A percentile compares a stretch with the other conserved stretches of the same genome.
These are phyloP conservation scores for Choanephora cucurbitarum DNA, from an alignment of 371 early-diverging fungal genomes.

Conservation along the genomic window DNA sequence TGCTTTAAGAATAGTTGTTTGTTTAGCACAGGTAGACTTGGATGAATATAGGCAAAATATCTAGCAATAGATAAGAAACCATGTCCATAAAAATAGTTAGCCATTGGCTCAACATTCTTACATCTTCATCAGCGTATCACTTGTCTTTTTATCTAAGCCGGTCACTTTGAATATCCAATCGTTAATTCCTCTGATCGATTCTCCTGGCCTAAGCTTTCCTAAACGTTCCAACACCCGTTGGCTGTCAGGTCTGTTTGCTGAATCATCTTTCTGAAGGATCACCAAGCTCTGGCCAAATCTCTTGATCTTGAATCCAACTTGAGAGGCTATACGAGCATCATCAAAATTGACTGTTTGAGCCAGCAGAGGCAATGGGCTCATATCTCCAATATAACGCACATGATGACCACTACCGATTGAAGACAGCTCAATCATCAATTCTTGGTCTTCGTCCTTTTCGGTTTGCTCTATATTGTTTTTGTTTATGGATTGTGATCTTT, in stretches of 20 bases:
- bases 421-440: conserved; percentile 18
- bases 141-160: conserved; percentile 42
- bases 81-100: neutral
- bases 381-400: conserved; percentile 44
- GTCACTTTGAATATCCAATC: conserved; percentile 46
- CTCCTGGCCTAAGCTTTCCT: conserved; percentile 39
- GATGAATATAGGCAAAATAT: conserved; percentile 54
- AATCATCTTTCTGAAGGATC: conserved; percentile 28
- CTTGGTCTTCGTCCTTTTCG: neutral
- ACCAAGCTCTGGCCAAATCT: conserved; percentile 43
- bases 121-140: conserved; percentile 50
- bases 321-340: conserved; percentile 26
- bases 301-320: conserved; percentile 34
- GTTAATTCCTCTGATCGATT: conserved; percentile 39
- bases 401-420: conserved; percentile 22
- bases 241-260: conserved; percentile 11
- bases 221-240: conserved; percentile 23
- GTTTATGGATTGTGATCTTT: too few relatives aligned
- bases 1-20: conserved; percentile 48
- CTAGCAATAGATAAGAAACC: conserved; percentile 12
- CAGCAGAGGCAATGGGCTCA: conserved; percentile 42
- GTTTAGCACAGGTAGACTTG: conserved; percentile 50
- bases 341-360: conserved; percentile 47
- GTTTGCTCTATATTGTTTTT: too few relatives aligned
- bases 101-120: conserved; percentile 15